Evolutionary conservation across 192 early-diverging fungal genomes (phyloP).

Genomic region (Coemansia sp.): DNA sequence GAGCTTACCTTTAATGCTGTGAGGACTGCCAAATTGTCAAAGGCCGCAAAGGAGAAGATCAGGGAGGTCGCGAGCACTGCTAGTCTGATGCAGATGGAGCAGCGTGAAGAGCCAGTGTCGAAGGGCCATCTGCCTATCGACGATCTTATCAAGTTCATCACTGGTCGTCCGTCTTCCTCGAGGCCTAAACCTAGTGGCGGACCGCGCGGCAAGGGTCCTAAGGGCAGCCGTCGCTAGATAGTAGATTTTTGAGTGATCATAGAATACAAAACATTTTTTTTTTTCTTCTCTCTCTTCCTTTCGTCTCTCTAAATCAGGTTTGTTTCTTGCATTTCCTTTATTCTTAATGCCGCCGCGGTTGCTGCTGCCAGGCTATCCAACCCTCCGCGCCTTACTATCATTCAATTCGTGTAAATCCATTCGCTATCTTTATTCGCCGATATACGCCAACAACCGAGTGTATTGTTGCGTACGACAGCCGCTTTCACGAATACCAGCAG

Average conservation of each 20-base stretch:
- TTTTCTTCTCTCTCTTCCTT: slow-evolving; percentile 7
- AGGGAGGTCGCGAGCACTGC: slow-evolving; percentile 27
- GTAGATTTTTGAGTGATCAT: not conserved
- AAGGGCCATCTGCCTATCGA: slow-evolving; percentile 78
- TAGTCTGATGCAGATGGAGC: slow-evolving; percentile 45
- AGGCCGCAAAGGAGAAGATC: slow-evolving; percentile 37
- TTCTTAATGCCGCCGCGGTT: slow-evolving; percentile 3
- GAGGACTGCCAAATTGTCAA: slow-evolving; percentile 53
- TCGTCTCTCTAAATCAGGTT: not conserved
- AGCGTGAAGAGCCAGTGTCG: slow-evolving; percentile 34
- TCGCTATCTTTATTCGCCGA: not conserved
- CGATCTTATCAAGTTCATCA: slow-evolving; percentile 74
- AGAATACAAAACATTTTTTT: not conserved
- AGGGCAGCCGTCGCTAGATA: slow-evolving; percentile 34
- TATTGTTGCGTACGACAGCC: not conserved
- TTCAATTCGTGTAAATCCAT: not conserved
- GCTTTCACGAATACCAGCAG: not conserved
- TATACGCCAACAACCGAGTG: not conserved
- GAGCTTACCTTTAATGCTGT: slow-evolving; percentile 67
- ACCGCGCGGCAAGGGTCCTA: slow-evolving; percentile 35
- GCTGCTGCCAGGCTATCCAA: not conserved
- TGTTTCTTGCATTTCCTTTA: not conserved
- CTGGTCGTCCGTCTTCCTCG: slow-evolving; percentile 22
- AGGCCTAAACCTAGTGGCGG: slow-evolving; percentile 43
- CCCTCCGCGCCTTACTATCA: not conserved